Base-by-base conservation (phyloP, 108 stramenopile species). In the Seminavis robusta region DNA sequence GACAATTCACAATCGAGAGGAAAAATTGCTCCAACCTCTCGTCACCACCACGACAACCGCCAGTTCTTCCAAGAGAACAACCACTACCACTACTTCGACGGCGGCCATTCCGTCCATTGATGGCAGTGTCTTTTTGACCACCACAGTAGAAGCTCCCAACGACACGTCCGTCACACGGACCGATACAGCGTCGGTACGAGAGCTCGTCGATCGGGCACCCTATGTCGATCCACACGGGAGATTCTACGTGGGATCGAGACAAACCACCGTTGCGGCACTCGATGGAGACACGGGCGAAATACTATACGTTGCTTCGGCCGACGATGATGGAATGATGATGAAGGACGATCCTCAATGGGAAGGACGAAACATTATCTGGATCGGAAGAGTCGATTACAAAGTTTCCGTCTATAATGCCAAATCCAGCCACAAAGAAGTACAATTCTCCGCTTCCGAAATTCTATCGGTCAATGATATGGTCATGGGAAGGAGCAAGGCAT, bases 41-140 rank as follows among this genome's bases (percentile, higher is more conserved):
- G 65, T 90, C 8, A 79, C 84, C 11, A 90, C 88, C 15, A 83
- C 60, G 2, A 69, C 84, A 13, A 84, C 83, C 30, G 78, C 80
- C 21, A 67, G 49, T 28, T 51, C 52, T 8, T 69, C 84, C 6
- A 62, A 52, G 3, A 41, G 41, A 46, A 50, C 3, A 46, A 71
- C 11, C 33, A 54, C 63, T 23, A 36, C 62, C 36, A 26, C 44
- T 24, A 47, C 40, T 38, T 33, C 53, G 24, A 76, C 54, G 31
- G 67, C 66, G 7, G 90, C 84, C 19, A 84, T 92, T 3, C 90
- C 90, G 8, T 82, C 80, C 11, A 66, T 92, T 39, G 90, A 92
- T 63, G 90, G 90, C 20, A 58, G 62, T 11, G 73, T 77, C 8
- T 71, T 80, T 4, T 88, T 80, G 47, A 56, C 86, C 16, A 86